These are phyloP conservation scores for Pseudogymnoascus sp. DNA, from an alignment of 2,329 filamentous ascomycete genomes.

Conservation along the genomic window DNA sequence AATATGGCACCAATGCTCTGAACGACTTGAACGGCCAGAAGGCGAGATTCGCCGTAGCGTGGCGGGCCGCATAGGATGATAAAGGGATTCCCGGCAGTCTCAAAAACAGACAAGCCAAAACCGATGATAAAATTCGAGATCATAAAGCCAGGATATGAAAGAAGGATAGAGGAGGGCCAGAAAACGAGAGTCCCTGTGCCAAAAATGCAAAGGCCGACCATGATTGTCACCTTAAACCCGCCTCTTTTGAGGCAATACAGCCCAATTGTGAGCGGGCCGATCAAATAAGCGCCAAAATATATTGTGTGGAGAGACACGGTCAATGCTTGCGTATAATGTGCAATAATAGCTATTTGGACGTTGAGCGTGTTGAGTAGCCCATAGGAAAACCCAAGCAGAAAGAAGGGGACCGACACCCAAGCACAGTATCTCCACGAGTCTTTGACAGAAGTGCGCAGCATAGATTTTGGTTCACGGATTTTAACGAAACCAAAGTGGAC, in stretches of 20 bases:
- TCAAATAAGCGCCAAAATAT: conserved; percentile 64
- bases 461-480: conserved; percentile 58
- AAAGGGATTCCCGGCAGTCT: conserved; percentile 73
- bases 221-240: conserved; percentile 71
- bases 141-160: conserved; percentile 72
- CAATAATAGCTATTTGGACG: conserved; percentile 57
- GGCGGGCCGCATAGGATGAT: conserved; percentile 63
- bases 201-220: conserved; percentile 65
- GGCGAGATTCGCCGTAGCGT: conserved; percentile 64
- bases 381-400: conserved; percentile 83
- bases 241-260: conserved; percentile 60
- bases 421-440: conserved; percentile 64
- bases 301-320: conserved; percentile 63
- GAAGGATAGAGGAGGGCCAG: conserved; percentile 69
- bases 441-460: conserved; percentile 53
- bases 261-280: conserved; percentile 60
- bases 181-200: conserved; percentile 70
- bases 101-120: conserved; percentile 66
- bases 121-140: conserved; percentile 67
- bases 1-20: conserved; percentile 68
- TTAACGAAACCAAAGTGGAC: conserved; percentile 70
- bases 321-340: conserved; percentile 47
- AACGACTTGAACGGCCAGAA: conserved; percentile 67
- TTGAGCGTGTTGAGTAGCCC: conserved; percentile 79
- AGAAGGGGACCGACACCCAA: conserved; percentile 70